Evolutionary conservation across 805 yeast species (phyloP).

Genomic region (Priceomyces haplophilus): DNA sequence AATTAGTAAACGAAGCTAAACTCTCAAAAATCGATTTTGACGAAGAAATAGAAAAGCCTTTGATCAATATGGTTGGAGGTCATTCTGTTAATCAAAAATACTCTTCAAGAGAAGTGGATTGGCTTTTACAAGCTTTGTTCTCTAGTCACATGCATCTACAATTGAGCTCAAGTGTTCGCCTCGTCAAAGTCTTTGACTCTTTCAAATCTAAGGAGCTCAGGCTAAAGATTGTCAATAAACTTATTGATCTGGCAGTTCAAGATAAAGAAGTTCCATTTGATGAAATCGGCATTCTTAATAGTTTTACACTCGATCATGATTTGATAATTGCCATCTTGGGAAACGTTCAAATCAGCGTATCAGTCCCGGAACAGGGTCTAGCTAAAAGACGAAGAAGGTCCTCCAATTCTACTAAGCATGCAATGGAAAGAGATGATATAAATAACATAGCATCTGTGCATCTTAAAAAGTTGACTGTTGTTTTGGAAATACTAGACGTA

Average conservation of each 20-base stretch:
- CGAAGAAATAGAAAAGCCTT: slow-evolving; percentile 50
- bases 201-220: slow-evolving; percentile 56
- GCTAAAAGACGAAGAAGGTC: slow-evolving; percentile 82
- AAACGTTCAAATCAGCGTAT: slow-evolving; percentile 54
- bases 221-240: slow-evolving; percentile 46
- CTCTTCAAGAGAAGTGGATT: slow-evolving; percentile 50
- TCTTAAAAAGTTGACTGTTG: slow-evolving; percentile 69
- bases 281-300: slow-evolving; percentile 48
- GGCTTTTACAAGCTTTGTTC: slow-evolving; percentile 53
- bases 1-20: slow-evolving; percentile 42
- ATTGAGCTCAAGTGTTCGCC: slow-evolving; percentile 45
- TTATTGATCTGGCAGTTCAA: slow-evolving; percentile 53
- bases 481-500: slow-evolving; percentile 73
- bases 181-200: slow-evolving; percentile 53
- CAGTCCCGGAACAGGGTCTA: slow-evolving; percentile 45
- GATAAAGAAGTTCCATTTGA: slow-evolving; percentile 35
- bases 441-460: slow-evolving; percentile 75
- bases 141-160: slow-evolving; percentile 38
- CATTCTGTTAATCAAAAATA: slow-evolving; percentile 49
- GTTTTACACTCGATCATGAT: slow-evolving; percentile 52
- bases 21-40: slow-evolving; percentile 49
- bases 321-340: slow-evolving; percentile 58
- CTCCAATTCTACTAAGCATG: slow-evolving; percentile 70
- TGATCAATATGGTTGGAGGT: slow-evolving; percentile 58
- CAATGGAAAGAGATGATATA: slow-evolving; percentile 68